Evolutionary conservation across 2,329 filamentous ascomycete species (phyloP), one percentile per base, ranked within the genome.

Genomic region (Elsinoe fawcettii): DNA sequence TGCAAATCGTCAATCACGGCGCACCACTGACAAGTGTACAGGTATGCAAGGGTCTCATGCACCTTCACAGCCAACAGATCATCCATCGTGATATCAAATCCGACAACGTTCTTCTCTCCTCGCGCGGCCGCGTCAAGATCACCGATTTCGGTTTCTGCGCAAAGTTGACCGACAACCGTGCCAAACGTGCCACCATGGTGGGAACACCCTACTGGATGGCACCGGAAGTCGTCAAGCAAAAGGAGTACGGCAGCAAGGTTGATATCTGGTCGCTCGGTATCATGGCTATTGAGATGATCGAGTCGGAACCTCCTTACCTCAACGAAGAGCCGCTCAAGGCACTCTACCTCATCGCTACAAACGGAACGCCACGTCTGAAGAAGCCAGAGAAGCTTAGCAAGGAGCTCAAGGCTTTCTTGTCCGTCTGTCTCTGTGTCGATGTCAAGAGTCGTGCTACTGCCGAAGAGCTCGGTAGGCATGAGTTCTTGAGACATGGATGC

Each of bases 191-290:
- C 43, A 99, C 93, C 59, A 97, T 99, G 93, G 93, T 99, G 57
- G 93, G 93, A 63, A 99, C 93, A 32, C 93, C 93, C 14, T 99
- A 97, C 79, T 99, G 93, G 93, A 99, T 99, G 93, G 93, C 93
- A 7, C 93, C 93, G 36, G 93, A 99, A 73, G 93, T 99, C 44
- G 93, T 99, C 70, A 97, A 97, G 77, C 93, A 97, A 72, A 97
- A 97, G 77, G 92, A 96, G 73, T 99, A 99, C 68, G 93, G 92
- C 37, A 88, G 88, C 69, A 97, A 97, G 79, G 93, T 97, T 61
- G 93, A 99, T 69, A 96, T 97, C 69, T 99, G 93, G 93, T 96
- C 91, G 27, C 78, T 99, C 61, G 93, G 93, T 68, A 99, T 99
- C 75, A 99, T 97, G 93, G 92, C 93, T 22, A 97, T 99, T 67